Evolutionary conservation across 306 rosid species (phyloP), one percentile per base, ranked within the genome.

Genomic region (Vicia faba): DNA sequence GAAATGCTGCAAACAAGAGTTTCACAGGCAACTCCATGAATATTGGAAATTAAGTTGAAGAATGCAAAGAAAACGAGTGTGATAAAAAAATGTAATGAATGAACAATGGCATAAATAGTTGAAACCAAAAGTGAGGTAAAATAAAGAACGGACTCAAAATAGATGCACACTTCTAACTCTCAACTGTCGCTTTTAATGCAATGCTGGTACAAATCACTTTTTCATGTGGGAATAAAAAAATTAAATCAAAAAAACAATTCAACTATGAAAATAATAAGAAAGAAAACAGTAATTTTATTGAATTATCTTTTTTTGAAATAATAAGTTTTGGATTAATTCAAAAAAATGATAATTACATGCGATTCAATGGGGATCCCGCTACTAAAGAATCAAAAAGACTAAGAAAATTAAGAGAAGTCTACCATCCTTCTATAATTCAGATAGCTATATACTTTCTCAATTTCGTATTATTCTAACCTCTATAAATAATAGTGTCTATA

Each of bases 171-270:
- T 59, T 73, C 79, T 68, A 92, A 83, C 86, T 49, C 62, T 78
- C 98, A 91, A 87, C 98, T 78, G 82, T 67, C 85, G 3, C 58
- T 12, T 74, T 87, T 81, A 79, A 92, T 87, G 86, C 75, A 51
- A 23, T 14, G n/a, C 7, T 14, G 29, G 26, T 51, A 41, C 2
- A 5, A 7, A 7, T 15, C 20, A 41, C 44, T 20, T 68, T 51
- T 51, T 51, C 58, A 10, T 51, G 31, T 51, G 3, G 61, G 39
- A 55, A 55, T 26, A 3, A 13, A 53, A n/a, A n/a, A n/a, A n/a
- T n/a, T n/a, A n/a, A n/a, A n/a, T n/a, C n/a, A n/a, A n/a, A n/a
- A n/a, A n/a, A n/a, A n/a, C n/a, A n/a, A 11, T 53, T 23, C 23
- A 53, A 23, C 8, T n/a, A 50, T 49, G 2, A 49, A 50, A 28